A percentile compares a stretch with the other conserved stretches of the same genome.
Evolutionary conservation across 78 protist genomes (phyloP).

Genomic region (Salpingoeca rosetta): DNA sequence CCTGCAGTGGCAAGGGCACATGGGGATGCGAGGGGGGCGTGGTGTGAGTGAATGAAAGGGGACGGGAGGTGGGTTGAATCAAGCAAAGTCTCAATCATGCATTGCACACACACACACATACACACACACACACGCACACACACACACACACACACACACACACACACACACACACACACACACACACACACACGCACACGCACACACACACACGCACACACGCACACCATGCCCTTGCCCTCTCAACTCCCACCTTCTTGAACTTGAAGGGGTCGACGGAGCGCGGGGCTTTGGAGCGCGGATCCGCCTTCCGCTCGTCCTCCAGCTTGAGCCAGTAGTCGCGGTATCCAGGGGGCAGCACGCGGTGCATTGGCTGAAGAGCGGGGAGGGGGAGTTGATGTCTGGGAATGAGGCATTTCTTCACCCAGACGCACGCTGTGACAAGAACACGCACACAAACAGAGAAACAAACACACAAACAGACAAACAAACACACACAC

Average conservation of each 20-base stretch:
- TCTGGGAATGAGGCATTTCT: neutral
- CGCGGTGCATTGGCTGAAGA: neutral
- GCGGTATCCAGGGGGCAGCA: conserved; percentile 2
- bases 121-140: too few relatives aligned
- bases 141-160: too few relatives aligned
- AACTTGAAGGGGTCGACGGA: neutral
- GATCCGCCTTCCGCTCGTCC: neutral
- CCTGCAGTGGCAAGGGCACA: too few relatives aligned
- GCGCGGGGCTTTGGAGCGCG: neutral
- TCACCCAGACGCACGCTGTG: neutral
- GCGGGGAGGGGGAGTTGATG: neutral
- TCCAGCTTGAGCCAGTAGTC: conserved; percentile 11
- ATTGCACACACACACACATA: too few relatives aligned
- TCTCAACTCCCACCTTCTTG: neutral
- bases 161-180: too few relatives aligned
- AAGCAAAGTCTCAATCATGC: too few relatives aligned
- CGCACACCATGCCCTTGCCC: too few relatives aligned
- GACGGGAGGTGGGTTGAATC: too few relatives aligned
- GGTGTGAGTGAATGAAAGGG: too few relatives aligned
- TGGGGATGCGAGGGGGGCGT: too few relatives aligned
- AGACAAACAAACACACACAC: neutral
- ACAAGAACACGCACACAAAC: neutral
- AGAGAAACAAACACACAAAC: neutral
- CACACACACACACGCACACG: too few relatives aligned
- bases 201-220: too few relatives aligned